Conservation (phyloP, 192 early-diverging fungal species). For the Backusella westeae region DNA sequence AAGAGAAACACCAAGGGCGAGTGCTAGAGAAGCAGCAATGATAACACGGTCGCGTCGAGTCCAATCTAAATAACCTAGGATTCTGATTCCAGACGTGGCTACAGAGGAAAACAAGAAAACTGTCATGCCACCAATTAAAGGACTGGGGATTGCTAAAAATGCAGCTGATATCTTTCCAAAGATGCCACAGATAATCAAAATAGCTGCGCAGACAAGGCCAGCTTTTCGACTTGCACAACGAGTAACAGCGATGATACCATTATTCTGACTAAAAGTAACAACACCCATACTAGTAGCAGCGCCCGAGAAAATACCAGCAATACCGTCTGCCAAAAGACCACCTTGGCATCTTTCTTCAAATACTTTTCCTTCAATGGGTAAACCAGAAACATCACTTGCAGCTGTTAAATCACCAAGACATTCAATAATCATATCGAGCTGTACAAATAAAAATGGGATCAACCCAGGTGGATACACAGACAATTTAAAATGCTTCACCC, state of each 20-base stretch:
- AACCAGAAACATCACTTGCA: constrained; percentile 49
- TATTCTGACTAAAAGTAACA: constrained; percentile 55
- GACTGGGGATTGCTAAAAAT: constrained; percentile 43
- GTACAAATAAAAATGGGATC: constrained; percentile 48
- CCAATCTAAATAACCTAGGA: constrained; percentile 50
- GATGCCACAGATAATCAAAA: constrained; percentile 51
- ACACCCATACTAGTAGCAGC: constrained; percentile 49
- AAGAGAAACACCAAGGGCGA: constrained; percentile 48
- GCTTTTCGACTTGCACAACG: constrained; percentile 53
- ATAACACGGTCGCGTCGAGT: constrained; percentile 56
- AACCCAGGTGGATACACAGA: constrained; percentile 47
- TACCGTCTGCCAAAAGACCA: constrained; percentile 50
- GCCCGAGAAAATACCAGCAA: constrained; percentile 41
- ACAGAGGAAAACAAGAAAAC: constrained; percentile 52
- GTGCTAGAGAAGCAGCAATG: constrained; percentile 41
- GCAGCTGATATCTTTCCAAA: constrained; percentile 52
- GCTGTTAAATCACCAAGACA: constrained; percentile 53
- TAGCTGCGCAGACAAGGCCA: constrained; percentile 53
- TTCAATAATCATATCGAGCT: constrained; percentile 46
- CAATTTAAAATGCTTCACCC: constrained; percentile 47
- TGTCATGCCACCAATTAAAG: constrained; percentile 55
- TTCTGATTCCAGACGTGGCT: constrained; percentile 55
- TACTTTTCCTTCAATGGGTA: constrained; percentile 48
- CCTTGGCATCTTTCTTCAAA: constrained; percentile 56
- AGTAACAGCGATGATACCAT: constrained; percentile 55